Base-by-base conservation (phyloP, 306 rosid genomes). In the Acacia crassicarpa region DNA sequence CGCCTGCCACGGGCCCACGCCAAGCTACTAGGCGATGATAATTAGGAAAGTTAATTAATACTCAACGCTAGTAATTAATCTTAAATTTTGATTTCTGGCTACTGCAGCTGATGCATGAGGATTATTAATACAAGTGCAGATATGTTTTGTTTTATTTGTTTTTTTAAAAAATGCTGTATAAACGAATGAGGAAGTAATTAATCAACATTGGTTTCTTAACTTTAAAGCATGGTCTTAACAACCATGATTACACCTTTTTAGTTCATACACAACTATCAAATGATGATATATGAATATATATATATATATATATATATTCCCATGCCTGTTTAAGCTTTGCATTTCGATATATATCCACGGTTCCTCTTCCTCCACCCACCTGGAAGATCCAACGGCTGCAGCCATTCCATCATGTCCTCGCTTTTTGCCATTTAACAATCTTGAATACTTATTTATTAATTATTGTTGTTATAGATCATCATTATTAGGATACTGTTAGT, bases 161-260 rank as follows among this genome's bases (percentile, higher is more conserved):
- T 38, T 27, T 27, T 27, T 0, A 27, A 27, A 27, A 38, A 38
- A 38, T 38, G 41, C 41, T 38, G 8, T 38, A 38, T 35, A 5
- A 53, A 6, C 5, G 38, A 13, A 27, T 13, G 20, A 62, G 20
- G 13, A 16, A 13, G 17, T 11, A 25, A 61, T 25, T 10, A 23
- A 61, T 11, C 25, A 61, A 78, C 82, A 62, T 84, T 32, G 81
- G 68, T 87, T 87, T 74, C 89, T 84, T 84, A 81, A 78, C 83
- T 84, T 87, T 75, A 69, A 87, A 87, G 79, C 87, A 84, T 78
- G 41, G 68, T 78, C 76, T 84, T 78, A 84, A 78, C 86, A 75
- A 84, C 82, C 83, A 77, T 83, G 83, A 86, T 86, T 48, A 23
- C 77, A 75, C 79, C 81, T 48, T 80, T 87, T 84, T 59, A 25